Evolutionary conservation across 441 rosid genomes (phyloP), one percentile per base, ranked within the genome.

Genomic region (Erodium moschatum): DNA sequence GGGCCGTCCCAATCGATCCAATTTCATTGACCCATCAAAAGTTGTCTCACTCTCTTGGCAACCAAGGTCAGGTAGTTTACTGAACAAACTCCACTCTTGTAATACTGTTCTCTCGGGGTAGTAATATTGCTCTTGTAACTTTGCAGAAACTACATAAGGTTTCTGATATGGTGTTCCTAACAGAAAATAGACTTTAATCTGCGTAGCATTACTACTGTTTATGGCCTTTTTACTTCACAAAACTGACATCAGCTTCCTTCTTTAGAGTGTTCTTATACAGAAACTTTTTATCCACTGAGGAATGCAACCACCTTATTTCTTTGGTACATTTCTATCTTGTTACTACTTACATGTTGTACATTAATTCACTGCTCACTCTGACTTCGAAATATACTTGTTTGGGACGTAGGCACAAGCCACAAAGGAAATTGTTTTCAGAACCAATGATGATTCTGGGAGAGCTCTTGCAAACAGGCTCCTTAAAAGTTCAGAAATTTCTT

Each of bases 61-160:
- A 77, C 99, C 97, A 84, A 94, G 99, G 99, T 91, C 92, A 88
- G 96, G 94, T 91, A 86, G 79, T 79, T 75, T 64, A 63, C 71
- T 58, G 46, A 75, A 60, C 64, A 20, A 60, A 60, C 64, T 60
- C 64, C 33, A 60, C 64, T 58, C 63, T 19, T 58, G 44, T 40
- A 7, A 6, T 40, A 40, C 9, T 13, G 60, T 52, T 29, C 31
- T 29, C 2, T 29, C 31, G 31, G 31, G 31, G 40, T 35, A 35
- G 40, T 35, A 35, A 35, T 7, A 6, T 35, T 35, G 40, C 9
- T 35, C 40, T 35, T 35, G 40, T 5, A 35, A 35, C 8, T 35
- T 35, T 7, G 40, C 40, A 21, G 13, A 60, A 21, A 60, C 9
- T 4, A 20, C 29, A 20, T 60, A 60, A 19, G 5, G 31, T 58